Evolutionary conservation across 2,329 filamentous ascomycete species (phyloP).

Genomic region (Talaromyces funiculosus): DNA sequence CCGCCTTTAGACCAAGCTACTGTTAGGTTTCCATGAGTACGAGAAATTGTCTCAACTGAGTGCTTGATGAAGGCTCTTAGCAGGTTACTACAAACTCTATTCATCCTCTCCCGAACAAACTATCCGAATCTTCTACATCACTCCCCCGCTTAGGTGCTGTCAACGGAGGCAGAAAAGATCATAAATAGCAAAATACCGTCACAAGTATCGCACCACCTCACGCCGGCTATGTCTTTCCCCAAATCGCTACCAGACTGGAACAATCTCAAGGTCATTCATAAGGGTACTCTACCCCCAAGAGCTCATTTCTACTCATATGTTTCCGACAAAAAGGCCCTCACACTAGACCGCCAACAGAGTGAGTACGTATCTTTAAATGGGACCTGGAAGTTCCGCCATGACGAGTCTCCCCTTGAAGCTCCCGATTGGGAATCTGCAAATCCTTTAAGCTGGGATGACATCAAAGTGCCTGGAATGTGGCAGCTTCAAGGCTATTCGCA

Average conservation of each 20-base stretch:
- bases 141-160: neutral
- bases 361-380: constrained; percentile 45
- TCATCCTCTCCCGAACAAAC: neutral
- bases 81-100: neutral
- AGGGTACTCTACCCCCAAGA: constrained; percentile 50
- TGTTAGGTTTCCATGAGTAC: neutral
- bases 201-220: neutral
- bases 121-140: neutral
- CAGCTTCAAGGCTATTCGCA: constrained; percentile 62
- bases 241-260: constrained; percentile 37
- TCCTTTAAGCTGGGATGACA: constrained; percentile 21
- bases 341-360: constrained; percentile 20
- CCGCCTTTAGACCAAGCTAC: neutral
- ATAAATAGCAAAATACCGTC: neutral
- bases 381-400: constrained; percentile 53
- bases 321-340: constrained; percentile 44
- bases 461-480: constrained; percentile 62
- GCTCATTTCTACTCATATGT: constrained; percentile 51
- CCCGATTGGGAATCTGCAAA: constrained; percentile 17
- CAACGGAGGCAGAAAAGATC: neutral
- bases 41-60: neutral
- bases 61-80: neutral
- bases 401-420: constrained; percentile 42
- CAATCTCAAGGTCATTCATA: constrained; percentile 49
- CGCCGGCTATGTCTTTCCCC: constrained; percentile 14